Conservation (phyloP, 352 stramenopile genomes). For the Pythium grandisporangium region DNA sequence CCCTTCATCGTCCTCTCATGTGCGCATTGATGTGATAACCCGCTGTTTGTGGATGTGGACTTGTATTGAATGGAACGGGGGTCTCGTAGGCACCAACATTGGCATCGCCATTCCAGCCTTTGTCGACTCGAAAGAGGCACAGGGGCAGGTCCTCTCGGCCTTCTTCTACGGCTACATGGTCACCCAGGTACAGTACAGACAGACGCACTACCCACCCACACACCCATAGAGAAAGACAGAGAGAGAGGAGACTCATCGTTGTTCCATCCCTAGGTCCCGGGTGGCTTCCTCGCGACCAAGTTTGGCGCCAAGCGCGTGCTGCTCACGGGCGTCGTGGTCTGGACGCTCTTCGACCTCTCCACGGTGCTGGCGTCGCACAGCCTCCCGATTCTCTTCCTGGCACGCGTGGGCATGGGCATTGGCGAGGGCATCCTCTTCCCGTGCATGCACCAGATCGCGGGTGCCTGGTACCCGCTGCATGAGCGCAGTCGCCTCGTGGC, state of each 20-base stretch:
- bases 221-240: neutral
- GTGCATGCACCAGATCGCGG: slow-evolving; percentile 83
- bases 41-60: no score
- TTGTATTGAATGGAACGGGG: slow-evolving; percentile 5
- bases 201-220: no score
- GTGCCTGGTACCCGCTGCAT: slow-evolving; percentile 74
- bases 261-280: slow-evolving; percentile 40
- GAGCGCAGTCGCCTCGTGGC: slow-evolving; percentile 74
- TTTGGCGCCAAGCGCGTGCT: slow-evolving; percentile 70
- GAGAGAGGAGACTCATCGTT: neutral
- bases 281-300: slow-evolving; percentile 60
- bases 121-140: slow-evolving; percentile 59
- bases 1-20: no score
- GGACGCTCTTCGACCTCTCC: slow-evolving; percentile 79
- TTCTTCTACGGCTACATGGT: slow-evolving; percentile 87
- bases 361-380: slow-evolving; percentile 55
- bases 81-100: slow-evolving; percentile 68
- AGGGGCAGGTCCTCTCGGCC: slow-evolving; percentile 71
- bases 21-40: no score
- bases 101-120: slow-evolving; percentile 76
- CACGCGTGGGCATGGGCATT: slow-evolving; percentile 71
- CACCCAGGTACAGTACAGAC: slow-evolving; percentile 80
- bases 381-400: slow-evolving; percentile 63
- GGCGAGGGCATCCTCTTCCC: slow-evolving; percentile 83
- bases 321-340: slow-evolving; percentile 66